Evolutionary conservation across 2,329 filamentous ascomycete species (phyloP).

Genomic region (Biscogniauxia sp.): DNA sequence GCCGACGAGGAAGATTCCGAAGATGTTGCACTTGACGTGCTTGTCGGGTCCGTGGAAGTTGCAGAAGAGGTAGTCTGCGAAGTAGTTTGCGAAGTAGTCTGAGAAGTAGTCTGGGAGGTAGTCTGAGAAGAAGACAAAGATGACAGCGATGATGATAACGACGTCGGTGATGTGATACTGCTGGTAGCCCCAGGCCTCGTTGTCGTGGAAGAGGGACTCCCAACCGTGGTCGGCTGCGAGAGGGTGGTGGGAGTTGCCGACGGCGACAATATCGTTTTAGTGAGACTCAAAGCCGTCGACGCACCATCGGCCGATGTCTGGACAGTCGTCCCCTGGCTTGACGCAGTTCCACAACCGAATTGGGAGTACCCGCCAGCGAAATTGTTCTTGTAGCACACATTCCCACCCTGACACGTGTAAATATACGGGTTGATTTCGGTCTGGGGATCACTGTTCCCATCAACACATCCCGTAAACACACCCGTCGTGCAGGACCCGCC

Average conservation of each 20-base stretch:
- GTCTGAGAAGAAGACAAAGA: conserved; percentile 6
- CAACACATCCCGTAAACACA: conserved; percentile 58
- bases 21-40: conserved; percentile 8
- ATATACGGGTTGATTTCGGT: conserved; percentile 55
- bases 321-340: conserved; percentile 48
- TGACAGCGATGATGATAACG: conserved; percentile 5
- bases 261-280: conserved; percentile 39
- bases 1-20: conserved; percentile 6
- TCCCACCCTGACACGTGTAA: conserved; percentile 50
- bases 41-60: conserved; percentile 1
- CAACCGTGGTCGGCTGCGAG: conserved; percentile 41
- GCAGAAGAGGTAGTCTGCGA: conserved; percentile 15
- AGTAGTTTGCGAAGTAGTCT: conserved; percentile 3
- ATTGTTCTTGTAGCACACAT: conserved; percentile 55
- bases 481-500: conserved; percentile 50
- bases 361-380: conserved; percentile 56
- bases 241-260: conserved; percentile 40
- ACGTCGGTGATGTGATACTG: conserved; percentile 14
- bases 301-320: conserved; percentile 44
- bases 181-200: conserved; percentile 22
- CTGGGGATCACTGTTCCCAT: conserved; percentile 48
- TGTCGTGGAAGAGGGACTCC: conserved; percentile 24
- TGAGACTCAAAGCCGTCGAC: conserved; percentile 35
- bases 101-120: conserved; percentile 9
- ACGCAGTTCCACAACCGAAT: conserved; percentile 54